These are phyloP conservation scores for Arctium minus DNA, from an alignment of 129 eudicot species.

Conservation along the genomic window DNA sequence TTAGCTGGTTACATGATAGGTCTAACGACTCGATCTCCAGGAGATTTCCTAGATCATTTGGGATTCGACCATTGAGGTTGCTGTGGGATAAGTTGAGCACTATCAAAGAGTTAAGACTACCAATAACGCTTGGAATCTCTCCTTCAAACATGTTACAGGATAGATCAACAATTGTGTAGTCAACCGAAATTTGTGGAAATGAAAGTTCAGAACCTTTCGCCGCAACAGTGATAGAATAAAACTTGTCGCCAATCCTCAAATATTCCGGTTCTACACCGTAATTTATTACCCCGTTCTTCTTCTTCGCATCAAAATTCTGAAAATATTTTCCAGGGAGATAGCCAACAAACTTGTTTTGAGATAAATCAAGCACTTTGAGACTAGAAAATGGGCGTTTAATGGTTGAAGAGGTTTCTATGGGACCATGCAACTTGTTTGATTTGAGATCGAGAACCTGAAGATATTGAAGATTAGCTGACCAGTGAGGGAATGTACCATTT, in stretches of 20 bases:
- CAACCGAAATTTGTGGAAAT: neutral
- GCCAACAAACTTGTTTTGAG: constrained; percentile 34
- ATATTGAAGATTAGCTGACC: constrained; percentile 23
- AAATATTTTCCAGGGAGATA: constrained; percentile 20
- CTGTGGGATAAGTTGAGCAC: constrained; percentile 31
- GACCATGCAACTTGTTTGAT: constrained; percentile 35
- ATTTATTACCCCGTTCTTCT: neutral
- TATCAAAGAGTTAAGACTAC: constrained; percentile 21
- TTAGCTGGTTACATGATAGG: neutral
- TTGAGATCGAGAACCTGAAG: constrained; percentile 32
- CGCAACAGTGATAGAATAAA: neutral
- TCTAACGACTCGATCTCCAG: constrained; percentile 35
- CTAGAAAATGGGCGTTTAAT: constrained; percentile 5
- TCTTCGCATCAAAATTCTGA: constrained; percentile 26
- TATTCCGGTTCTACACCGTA: neutral
- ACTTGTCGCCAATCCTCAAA: neutral
- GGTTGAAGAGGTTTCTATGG: neutral
- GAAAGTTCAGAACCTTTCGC: constrained; percentile 4
- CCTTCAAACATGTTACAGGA: neutral
- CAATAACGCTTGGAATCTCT: constrained; percentile 24
- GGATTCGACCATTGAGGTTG: constrained; percentile 30
- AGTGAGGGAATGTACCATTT: constrained; percentile 29
- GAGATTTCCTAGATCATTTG: constrained; percentile 17
- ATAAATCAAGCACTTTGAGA: constrained; percentile 35
- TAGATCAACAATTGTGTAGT: constrained; percentile 25